Evolutionary conservation across 2,329 filamentous ascomycete species (phyloP).

Genomic region (Paecilomyces sp.): DNA sequence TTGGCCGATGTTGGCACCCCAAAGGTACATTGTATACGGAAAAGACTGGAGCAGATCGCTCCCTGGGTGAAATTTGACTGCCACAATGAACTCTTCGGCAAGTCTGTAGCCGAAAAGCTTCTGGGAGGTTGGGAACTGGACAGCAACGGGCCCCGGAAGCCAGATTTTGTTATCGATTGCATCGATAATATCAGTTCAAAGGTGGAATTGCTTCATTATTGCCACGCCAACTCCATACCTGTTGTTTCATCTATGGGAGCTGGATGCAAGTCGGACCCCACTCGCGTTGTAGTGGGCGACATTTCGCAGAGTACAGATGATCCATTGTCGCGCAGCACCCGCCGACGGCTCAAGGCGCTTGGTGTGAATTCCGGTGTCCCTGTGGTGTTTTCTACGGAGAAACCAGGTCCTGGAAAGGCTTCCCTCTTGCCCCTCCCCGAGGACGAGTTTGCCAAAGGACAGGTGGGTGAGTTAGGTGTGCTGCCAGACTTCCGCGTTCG

Average conservation of each 20-base stretch:
- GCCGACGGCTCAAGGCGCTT: conserved; percentile 65
- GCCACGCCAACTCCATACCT: conserved; percentile 65
- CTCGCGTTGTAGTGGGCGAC: conserved; percentile 80
- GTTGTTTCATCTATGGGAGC: conserved; percentile 96
- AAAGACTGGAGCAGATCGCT: conserved; percentile 73
- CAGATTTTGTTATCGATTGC: conserved; percentile 89
- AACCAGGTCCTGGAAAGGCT: conserved; percentile 83
- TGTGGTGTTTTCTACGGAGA: conserved; percentile 87
- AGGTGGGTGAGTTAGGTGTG: conserved; percentile 78
- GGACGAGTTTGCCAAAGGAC: conserved; percentile 79
- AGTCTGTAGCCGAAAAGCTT: conserved; percentile 56
- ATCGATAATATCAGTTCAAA: conserved; percentile 99
- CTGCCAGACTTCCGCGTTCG: conserved; percentile 88
- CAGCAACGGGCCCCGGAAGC: conserved; percentile 41
- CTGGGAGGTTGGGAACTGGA: conserved; percentile 57
- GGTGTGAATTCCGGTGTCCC: conserved; percentile 82
- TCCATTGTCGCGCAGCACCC: conserved; percentile 74
- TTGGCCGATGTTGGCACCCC: conserved; percentile 86
- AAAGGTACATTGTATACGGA: conserved; percentile 80
- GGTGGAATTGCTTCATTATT: conserved; percentile 83
- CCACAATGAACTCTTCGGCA: conserved; percentile 74
- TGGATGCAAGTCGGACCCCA: conserved; percentile 83
- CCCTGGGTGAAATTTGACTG: conserved; percentile 91
- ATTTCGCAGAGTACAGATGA: conserved; percentile 86
- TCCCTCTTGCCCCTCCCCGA: conserved; percentile 79